Base-by-base conservation (phyloP, 73 alveolate species). In the Symbiodinium pilosum region DNA sequence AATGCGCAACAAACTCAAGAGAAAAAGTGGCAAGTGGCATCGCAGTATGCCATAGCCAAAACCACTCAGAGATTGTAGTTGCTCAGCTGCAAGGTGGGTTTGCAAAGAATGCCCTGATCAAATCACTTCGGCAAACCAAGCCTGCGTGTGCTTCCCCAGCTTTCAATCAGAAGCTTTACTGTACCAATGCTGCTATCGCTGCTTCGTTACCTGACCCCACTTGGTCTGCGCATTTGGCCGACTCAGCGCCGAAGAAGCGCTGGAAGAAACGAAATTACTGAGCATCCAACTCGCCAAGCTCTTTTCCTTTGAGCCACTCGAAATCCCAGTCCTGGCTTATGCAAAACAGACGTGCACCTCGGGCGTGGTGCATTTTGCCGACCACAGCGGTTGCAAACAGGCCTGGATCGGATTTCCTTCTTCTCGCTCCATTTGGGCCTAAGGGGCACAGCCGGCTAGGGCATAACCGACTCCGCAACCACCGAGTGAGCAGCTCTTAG, bases 261-360 rank as follows among this genome's bases (percentile, higher is more conserved):
- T 52, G 69, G 9, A 20, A 20, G 69, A 52, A 52, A 52, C 28
- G 20, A 52, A 52, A 52, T n/a, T n/a, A n/a, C n/a, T n/a, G n/a
- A n/a, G 54, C 42, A 34, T 41, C 54, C n/a, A 20, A 24, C 87
- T 75, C 28, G 68, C 95, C 87, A 7, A 68, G 43, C 28, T 91
- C 89, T 42, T 91, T 91, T 40, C 88, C 88, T 77, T 69, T 81
- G 75, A 91, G 52, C 97, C 97, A 91, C 77, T 91, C 97, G 81
- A 91, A 91, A 68, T 91, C 81, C 88, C 97, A 91, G 24, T 91
- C 97, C 97, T 91, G 56, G 39, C 51, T 20, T 0, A 64, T 34
- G 6, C 30, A 59, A 26, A 16, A 47, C 59, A 47, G 14, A 47
- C 59, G 59, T 14, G 21, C 38, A 26, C 77, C 9, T 26, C 30